phyloP scores from a whole-genome alignment of 129 eudicot species.

The Pulicaria dysenterica region DNA sequence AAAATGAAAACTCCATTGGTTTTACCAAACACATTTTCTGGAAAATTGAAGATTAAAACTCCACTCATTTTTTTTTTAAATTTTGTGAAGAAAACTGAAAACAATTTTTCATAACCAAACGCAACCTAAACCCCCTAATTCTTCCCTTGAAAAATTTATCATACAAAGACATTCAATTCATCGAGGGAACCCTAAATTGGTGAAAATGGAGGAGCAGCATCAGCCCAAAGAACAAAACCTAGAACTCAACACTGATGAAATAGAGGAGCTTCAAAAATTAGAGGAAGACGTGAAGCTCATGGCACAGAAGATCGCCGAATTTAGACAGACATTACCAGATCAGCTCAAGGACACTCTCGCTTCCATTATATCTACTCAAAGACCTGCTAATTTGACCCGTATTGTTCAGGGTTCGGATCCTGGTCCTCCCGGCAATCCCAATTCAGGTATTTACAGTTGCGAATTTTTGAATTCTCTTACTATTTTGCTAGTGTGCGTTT shows the following conservation, averaged over 20 bases:
- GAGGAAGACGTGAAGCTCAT: constrained; percentile 50
- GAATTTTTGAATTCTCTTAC: not conserved
- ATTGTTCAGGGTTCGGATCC: constrained; percentile 29
- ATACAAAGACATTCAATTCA: not conserved
- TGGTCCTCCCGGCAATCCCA: constrained; percentile 23
- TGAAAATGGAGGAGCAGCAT: constrained; percentile 29
- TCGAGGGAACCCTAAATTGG: not conserved
- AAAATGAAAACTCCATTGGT: no score
- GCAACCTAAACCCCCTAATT: not conserved
- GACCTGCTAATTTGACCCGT: constrained; percentile 38
- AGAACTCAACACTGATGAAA: constrained; percentile 25
- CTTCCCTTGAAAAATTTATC: not conserved
- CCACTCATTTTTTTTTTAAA: no score
- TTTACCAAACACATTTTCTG: no score
- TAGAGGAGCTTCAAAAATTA: constrained; percentile 33
- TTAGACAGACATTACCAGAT: constrained; percentile 46
- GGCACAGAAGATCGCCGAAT: constrained; percentile 41
- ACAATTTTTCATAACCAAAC: no score
- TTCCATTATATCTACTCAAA: constrained; percentile 41
- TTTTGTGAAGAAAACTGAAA: no score
- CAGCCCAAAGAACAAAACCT: constrained; percentile 20
- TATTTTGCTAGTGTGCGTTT: not conserved
- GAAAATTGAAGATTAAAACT: no score
- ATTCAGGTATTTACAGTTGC: constrained; percentile 12
- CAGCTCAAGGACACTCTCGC: constrained; percentile 42